Conservation (phyloP, 352 stramenopile genomes). For the Pythium rishiriense region DNA sequence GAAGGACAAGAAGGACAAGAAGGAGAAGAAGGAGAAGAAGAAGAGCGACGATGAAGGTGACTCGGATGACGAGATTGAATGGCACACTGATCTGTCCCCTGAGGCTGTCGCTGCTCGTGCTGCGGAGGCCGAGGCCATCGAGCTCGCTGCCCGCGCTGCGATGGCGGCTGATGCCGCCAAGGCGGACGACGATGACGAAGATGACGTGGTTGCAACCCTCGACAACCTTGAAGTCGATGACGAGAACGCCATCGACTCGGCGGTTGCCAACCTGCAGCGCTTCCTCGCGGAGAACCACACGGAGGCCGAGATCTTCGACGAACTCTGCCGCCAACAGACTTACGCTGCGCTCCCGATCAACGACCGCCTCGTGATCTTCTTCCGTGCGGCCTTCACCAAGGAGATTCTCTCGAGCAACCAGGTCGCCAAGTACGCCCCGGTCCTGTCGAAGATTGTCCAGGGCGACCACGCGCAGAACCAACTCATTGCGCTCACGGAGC, state of each 20-base stretch:
- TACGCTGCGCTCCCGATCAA: conserved; percentile 88
- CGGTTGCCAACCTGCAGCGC: conserved; percentile 63
- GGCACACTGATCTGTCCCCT: conserved; percentile 84
- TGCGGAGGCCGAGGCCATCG: conserved; percentile 79
- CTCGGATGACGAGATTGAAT: conserved; percentile 76
- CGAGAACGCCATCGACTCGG: conserved; percentile 79
- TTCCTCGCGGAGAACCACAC: conserved; percentile 55
- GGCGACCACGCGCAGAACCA: conserved; percentile 91
- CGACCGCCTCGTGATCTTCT: conserved; percentile 94
- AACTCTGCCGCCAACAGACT: conserved; percentile 94
- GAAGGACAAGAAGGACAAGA: conserved; percentile 82
- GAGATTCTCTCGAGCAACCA: conserved; percentile 93
- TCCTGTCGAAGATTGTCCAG: conserved; percentile 85
- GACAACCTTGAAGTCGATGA: conserved; percentile 86
- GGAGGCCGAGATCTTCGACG: conserved; percentile 76
- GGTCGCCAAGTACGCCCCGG: conserved; percentile 81
- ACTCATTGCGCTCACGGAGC: conserved; percentile 90
- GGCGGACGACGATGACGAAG: conserved; percentile 30
- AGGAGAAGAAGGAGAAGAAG: conserved; percentile 80
- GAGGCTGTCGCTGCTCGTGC: conserved; percentile 81
- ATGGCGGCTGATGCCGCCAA: conserved; percentile 52
- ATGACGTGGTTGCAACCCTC: conserved; percentile 66
- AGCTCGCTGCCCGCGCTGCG: conserved; percentile 69
- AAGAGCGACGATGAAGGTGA: conserved; percentile 48
- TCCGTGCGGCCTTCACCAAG: conserved; percentile 86